A percentile compares a stretch with the other conserved stretches of the same genome.
These are phyloP conservation scores for Aspergillus kassunensis DNA, from an alignment of 495 filamentous ascomycete genomes.

Conservation along the genomic window DNA sequence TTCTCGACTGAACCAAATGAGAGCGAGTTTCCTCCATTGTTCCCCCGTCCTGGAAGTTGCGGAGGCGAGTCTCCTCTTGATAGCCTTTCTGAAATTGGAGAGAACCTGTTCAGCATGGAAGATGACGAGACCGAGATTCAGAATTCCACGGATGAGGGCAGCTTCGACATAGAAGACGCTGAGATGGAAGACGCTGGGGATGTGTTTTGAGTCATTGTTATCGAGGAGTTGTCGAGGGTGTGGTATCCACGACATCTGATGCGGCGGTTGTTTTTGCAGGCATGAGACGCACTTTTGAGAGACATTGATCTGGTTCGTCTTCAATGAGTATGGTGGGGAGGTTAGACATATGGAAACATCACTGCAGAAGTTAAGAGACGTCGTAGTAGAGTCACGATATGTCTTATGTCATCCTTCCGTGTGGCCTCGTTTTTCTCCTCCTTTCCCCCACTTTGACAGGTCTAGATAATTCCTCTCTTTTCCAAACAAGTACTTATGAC, in stretches of 20 bases:
- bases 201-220: not conserved
- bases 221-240: too few species aligned
- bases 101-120: not conserved
- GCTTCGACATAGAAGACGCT: too few species aligned
- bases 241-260: not conserved
- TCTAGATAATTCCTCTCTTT: not conserved
- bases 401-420: not conserved
- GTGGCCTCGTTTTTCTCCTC: not conserved
- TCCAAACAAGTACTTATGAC: not conserved
- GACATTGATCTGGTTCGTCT: not conserved
- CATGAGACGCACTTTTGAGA: not conserved
- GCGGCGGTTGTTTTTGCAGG: not conserved
- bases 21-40: not conserved
- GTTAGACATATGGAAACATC: too few species aligned
- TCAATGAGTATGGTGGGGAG: not conserved
- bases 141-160: not conserved
- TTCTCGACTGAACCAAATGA: not conserved
- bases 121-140: not conserved
- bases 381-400: too few species aligned
- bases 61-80: not conserved
- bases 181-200: not conserved
- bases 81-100: not conserved
- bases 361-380: too few species aligned
- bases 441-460: constrained; percentile 3
- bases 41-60: not conserved